Base-by-base conservation (phyloP, 208 protist species). In the Angomonas ambiguus region DNA sequence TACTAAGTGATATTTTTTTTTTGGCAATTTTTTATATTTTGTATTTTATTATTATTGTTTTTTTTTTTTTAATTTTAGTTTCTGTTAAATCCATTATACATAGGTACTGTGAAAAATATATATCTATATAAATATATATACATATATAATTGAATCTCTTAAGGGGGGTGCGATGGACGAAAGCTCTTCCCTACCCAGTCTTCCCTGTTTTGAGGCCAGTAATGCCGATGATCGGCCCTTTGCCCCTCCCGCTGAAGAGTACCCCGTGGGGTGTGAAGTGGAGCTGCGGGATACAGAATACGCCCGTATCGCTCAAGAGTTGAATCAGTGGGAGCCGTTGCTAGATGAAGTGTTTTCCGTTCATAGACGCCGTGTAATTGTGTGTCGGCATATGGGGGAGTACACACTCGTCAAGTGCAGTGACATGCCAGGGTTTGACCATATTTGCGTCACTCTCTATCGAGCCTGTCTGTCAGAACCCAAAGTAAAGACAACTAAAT, bases 371-470 rank as follows among this genome's bases (percentile, higher is more conserved):
- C 72, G 77, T 18, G 89, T 91, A n/a, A 69, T 49, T 16, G 89
- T 95, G 8, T 57, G 75, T 59, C 69, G 89, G 1, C 89, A 95
- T 65, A 67, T 68, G 20, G 89, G 86, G 13, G 89, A 95, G 56
- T 95, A 90, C 77, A 92, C 89, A 2, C 91, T 95, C 71, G 89
- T 95, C 28, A 24, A 86, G 16, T 91, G 80, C 51, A 68, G 67
- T 32, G 72, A 81, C 24, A 76, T 87, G 6, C 65, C 77, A 1
- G 88, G 76, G 8, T 87, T 77, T 33, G 71, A 88, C 56, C 41
- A 74, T 32, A 66, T 95, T 18, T 83, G 89, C 61, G 83, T 74
- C 69, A 95, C 89, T 1, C 77, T 95, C 6, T 92, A 95, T 67
- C 83, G 89, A 10, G 89, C 89, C 31, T 93, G 86, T 51, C 77